Base-by-base conservation (phyloP, 2,329 filamentous ascomycete genomes). In the Albophoma yamanashiensis region DNA sequence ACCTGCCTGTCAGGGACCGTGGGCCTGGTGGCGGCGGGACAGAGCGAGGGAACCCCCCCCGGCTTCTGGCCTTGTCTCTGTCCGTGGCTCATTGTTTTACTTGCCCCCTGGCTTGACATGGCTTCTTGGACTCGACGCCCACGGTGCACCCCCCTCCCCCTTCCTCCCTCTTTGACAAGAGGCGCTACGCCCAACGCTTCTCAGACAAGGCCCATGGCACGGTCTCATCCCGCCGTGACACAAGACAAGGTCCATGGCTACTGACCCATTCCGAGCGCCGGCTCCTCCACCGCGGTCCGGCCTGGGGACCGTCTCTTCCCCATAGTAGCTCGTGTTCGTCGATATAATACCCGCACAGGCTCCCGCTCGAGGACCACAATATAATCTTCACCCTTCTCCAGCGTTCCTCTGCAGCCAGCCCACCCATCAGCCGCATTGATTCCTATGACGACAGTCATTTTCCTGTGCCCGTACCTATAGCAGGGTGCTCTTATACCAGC, bases 161-260 rank as follows among this genome's bases (percentile, higher is more conserved):
- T 42, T 22, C 20, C 42, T 45, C 20, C 20, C 20, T 45, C 43
- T 57, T 34, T 57, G 55, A 57, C 45, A 43, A 53, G 55, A 39
- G 36, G 55, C 38, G 38, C 38, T 38, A 14, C 17, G 47, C 38
- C 36, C 55, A 56, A 47, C 47, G 43, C 56, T 58, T 56, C 56
- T 64, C 61, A 65, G 66, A 61, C 64, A 62, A 47, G 60, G 62
- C 56, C 64, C 63, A 62, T 63, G 55, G 60, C 61, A 64, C 61
- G 58, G 60, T 62, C 64, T 65, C 61, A 61, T 62, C 62, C 59
- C 47, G 53, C 56, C 47, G 60, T 64, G 56, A 56, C 58, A 62
- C 59, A 58, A 53, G 27, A 25, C 36, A 11, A 38, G 36, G 47
- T 15, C 47, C 45, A 31, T 50, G 25, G 45, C 25, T 7, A 17